Conservation (phyloP, 495 filamentous ascomycete species). For the Podospora pseudoanserina region DNA sequence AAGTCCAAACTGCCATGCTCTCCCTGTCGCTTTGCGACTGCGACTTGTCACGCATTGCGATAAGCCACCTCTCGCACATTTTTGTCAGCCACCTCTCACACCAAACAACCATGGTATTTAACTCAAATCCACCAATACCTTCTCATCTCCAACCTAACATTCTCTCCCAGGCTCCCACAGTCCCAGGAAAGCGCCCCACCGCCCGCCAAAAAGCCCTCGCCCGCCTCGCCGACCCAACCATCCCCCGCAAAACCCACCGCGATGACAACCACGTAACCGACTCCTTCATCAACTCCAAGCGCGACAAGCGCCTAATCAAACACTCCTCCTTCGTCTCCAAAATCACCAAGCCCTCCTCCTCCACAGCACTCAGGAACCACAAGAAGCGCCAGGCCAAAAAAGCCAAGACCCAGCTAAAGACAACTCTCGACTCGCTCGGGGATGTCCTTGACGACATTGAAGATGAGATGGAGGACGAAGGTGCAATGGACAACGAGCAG, state of each 20-base stretch:
- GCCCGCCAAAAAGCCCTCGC: constrained; percentile 31
- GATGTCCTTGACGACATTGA: constrained; percentile 65
- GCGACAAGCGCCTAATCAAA: constrained; percentile 73
- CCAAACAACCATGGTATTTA: constrained; percentile 20
- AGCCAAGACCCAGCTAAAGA: constrained; percentile 45
- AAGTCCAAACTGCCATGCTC: constrained; percentile 21
- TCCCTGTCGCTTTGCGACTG: background rate
- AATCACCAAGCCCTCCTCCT: constrained; percentile 59
- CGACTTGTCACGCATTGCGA: background rate
- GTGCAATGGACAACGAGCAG: constrained; percentile 34
- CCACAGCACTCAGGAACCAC: constrained; percentile 42
- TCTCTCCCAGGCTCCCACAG: constrained; percentile 29
- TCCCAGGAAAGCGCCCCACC: constrained; percentile 30
- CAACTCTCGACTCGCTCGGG: constrained; percentile 72
- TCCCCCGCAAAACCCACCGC: constrained; percentile 43
- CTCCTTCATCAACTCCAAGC: constrained; percentile 62
- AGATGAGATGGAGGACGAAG: constrained; percentile 35
- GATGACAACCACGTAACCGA: constrained; percentile 37
- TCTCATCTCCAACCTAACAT: no score
- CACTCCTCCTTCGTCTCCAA: constrained; percentile 70
- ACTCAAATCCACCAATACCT: constrained; percentile 4
- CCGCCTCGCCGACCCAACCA: constrained; percentile 32
- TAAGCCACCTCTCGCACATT: background rate
- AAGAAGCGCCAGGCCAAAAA: constrained; percentile 66
- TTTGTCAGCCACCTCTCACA: background rate